phyloP scores from a whole-genome alignment of 2,329 filamentous ascomycete genomes.

The Colletotrichum eremochloae region DNA sequence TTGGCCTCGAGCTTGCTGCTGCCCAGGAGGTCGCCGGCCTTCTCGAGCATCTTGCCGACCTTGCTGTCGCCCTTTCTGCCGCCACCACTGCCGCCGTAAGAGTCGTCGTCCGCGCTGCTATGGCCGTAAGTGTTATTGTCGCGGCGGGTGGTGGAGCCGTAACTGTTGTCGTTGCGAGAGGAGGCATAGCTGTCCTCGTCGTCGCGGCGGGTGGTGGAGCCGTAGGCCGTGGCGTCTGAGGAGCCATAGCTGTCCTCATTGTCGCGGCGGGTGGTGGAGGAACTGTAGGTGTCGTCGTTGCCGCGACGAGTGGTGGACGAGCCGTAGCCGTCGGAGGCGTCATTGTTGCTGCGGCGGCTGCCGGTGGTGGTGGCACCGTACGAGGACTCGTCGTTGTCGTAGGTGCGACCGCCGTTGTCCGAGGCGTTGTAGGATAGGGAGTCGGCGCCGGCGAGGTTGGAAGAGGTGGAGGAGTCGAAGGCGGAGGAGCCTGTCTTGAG shows the following conservation, averaged over 20 bases:
- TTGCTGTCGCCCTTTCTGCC: slow-evolving; percentile 57
- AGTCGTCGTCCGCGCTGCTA: slow-evolving; percentile 40
- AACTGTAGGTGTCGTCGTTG: slow-evolving; percentile 41
- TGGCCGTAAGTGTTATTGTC: slow-evolving; percentile 42
- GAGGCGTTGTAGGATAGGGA: slow-evolving; percentile 44
- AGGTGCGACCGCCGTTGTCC: slow-evolving; percentile 42
- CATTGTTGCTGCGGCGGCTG: slow-evolving; percentile 38
- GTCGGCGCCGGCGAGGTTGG: slow-evolving; percentile 41
- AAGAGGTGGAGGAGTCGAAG: slow-evolving; percentile 28
- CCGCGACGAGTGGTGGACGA: slow-evolving; percentile 6
- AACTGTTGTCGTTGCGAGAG: slow-evolving; percentile 25
- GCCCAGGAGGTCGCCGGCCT: slow-evolving; percentile 64
- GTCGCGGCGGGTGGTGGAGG: slow-evolving; percentile 43
- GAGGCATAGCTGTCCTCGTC: slow-evolving; percentile 43
- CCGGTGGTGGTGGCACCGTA: slow-evolving; percentile 43
- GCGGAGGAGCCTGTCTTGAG: slow-evolving; percentile 19
- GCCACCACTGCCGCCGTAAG: slow-evolving; percentile 43
- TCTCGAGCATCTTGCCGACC: slow-evolving; percentile 70
- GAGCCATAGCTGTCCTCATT: slow-evolving; percentile 39
- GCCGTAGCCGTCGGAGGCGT: slow-evolving; percentile 40
- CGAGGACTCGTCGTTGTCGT: slow-evolving; percentile 33
- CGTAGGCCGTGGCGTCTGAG: slow-evolving; percentile 42
- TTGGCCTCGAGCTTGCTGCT: slow-evolving; percentile 62
- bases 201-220: slow-evolving; percentile 43
- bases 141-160: background rate